Conservation (phyloP, 164 flowering plant genomes). For the grape (Vitis vinifera) region ASM3070453v1 NC_081805.1:23944501-23945000, state of each 20-base stretch:
- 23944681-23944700: not conserved
- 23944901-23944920: conserved; percentile 71
- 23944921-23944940: conserved; percentile 83
- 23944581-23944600: not conserved
- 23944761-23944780: not conserved
- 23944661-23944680: too few species aligned
- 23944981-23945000: conserved; percentile 85
- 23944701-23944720: not conserved
- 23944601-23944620: not conserved
- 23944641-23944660: not conserved
- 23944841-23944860: conserved; percentile 58
- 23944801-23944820: conserved; percentile 1
- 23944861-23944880: conserved; percentile 68
- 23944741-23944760: not conserved
- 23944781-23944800: not conserved
- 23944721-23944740: not conserved
- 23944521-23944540: too few species aligned
- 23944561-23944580: not conserved
- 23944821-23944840: conserved; percentile 83
- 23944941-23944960: conserved; percentile 67
- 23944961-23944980: conserved; percentile 79
- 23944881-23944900: conserved; percentile 74
- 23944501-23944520: not conserved
- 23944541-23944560: not conserved
- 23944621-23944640: not conserved